phyloP scores from a whole-genome alignment of 2,329 filamentous ascomycete species.

The Diplodia scrobiculata region DNA sequence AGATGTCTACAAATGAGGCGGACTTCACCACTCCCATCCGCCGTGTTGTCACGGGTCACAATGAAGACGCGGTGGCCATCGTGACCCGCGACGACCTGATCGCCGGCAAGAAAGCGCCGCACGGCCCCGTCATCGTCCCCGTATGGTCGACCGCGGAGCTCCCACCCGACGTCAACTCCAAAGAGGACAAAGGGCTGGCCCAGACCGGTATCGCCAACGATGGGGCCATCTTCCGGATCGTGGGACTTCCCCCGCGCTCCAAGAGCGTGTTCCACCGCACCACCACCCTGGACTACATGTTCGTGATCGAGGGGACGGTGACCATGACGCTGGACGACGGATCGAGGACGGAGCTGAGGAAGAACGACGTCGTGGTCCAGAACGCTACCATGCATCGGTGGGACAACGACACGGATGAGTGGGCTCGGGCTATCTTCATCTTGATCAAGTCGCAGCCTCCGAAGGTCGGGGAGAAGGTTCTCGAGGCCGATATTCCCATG shows the following conservation, averaged over 20 bases:
- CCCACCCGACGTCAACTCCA: conserved; percentile 9
- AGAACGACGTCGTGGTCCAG: conserved; percentile 16
- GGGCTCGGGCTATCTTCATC: conserved; percentile 8
- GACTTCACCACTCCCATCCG: conserved; percentile 11
- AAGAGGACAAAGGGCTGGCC: conserved; percentile 1
- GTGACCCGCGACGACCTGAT: conserved; percentile 5
- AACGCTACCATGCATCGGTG: conserved; percentile 13
- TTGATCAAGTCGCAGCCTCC: conserved; percentile 13
- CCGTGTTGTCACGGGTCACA: conserved; percentile 12
- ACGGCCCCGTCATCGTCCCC: background rate
- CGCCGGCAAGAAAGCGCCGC: background rate
- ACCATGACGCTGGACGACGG: conserved; percentile 18
- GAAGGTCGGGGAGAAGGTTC: conserved; percentile 8
- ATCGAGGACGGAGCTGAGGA: conserved; percentile 4
- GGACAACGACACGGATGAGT: conserved; percentile 20
- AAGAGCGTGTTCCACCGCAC: conserved; percentile 17
- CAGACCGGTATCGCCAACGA: background rate
- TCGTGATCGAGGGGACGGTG: conserved; percentile 10
- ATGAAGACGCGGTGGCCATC: background rate
- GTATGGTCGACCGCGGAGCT: conserved; percentile 12
- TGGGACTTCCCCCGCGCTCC: background rate
- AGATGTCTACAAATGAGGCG: conserved; percentile 17
- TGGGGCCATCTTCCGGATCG: background rate
- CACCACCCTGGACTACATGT: conserved; percentile 6
- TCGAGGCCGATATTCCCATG: conserved; percentile 17